Conservation (phyloP, 2,329 filamentous ascomycete species). For the Pseudogymnoascus sp. region DNA sequence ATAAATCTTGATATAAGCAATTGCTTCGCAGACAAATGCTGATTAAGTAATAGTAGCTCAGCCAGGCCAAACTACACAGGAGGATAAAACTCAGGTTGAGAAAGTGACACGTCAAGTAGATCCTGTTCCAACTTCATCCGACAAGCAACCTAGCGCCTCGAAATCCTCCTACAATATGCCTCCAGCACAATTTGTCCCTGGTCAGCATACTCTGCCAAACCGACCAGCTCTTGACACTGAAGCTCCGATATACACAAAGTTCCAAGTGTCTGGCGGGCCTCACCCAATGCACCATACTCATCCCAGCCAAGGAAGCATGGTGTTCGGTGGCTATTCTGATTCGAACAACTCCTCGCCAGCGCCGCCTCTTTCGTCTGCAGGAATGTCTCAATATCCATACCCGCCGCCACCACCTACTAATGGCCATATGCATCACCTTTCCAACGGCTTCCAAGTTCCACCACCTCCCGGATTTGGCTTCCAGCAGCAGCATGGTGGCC, state of each 20-base stretch:
- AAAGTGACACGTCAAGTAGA: conserved; percentile 7
- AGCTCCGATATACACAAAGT: conserved; percentile 16
- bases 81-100: conserved; percentile 1
- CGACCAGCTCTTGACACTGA: conserved; percentile 15
- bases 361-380: conserved; percentile 43
- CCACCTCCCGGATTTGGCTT: conserved; percentile 9
- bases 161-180: conserved; percentile 37
- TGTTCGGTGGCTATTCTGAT: conserved; percentile 49
- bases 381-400: conserved; percentile 30
- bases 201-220: conserved; percentile 10
- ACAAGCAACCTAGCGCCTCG: conserved; percentile 22
- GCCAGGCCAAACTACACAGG: background rate
- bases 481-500: background rate
- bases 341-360: conserved; percentile 54
- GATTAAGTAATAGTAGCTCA: background rate
- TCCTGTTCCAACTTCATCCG: conserved; percentile 11
- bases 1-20: background rate
- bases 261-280: conserved; percentile 17
- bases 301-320: conserved; percentile 48
- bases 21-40: background rate
- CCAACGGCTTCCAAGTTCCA: conserved; percentile 21
- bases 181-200: conserved; percentile 32
- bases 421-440: conserved; percentile 22
- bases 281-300: conserved; percentile 44
- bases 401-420: conserved; percentile 22